phyloP scores from a whole-genome alignment of 1,139 yeast species.

The Pichia sp. region DNA sequence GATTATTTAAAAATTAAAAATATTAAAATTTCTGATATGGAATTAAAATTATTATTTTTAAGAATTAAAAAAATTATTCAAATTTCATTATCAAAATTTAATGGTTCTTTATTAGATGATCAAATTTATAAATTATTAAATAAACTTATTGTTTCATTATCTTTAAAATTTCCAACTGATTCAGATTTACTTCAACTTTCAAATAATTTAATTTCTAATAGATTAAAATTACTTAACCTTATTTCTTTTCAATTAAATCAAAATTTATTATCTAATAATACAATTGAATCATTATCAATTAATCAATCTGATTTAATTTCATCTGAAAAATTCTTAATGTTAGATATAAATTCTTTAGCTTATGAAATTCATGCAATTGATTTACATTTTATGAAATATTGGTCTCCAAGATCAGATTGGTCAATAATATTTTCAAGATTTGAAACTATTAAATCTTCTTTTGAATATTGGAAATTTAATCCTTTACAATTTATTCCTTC shows the following conservation, averaged over 20 bases:
- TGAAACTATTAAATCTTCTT: slow-evolving; percentile 31
- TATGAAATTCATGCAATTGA: slow-evolving; percentile 53
- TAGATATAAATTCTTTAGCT: slow-evolving; percentile 47
- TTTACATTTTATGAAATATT: slow-evolving; percentile 47
- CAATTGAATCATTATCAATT: neutral
- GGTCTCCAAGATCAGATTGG: slow-evolving; percentile 72
- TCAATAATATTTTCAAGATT: slow-evolving; percentile 43
- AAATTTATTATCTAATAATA: neutral
- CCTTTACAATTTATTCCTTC: slow-evolving; percentile 67
- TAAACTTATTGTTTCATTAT: slow-evolving; percentile 40
- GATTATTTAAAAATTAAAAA: slow-evolving; percentile 2
- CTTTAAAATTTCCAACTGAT: neutral
- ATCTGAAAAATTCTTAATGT: slow-evolving; percentile 38
- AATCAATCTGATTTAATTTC: slow-evolving; percentile 12
- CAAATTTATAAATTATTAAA: slow-evolving; percentile 39
- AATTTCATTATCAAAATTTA: slow-evolving; percentile 41
- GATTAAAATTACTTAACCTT: slow-evolving; percentile 32
- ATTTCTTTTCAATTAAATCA: slow-evolving; percentile 16
- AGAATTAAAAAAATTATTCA: slow-evolving; percentile 43
- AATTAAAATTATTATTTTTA: slow-evolving; percentile 30
- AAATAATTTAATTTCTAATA: slow-evolving; percentile 17
- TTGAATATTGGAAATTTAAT: slow-evolving; percentile 39
- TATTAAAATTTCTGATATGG: slow-evolving; percentile 12
- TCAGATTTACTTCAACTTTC: neutral
- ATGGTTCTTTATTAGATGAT: slow-evolving; percentile 51